A percentile compares a stretch with the other conserved stretches of the same genome.
phyloP scores from a whole-genome alignment of 179 eudicot species.

The Gypsophila paniculata region DNA sequence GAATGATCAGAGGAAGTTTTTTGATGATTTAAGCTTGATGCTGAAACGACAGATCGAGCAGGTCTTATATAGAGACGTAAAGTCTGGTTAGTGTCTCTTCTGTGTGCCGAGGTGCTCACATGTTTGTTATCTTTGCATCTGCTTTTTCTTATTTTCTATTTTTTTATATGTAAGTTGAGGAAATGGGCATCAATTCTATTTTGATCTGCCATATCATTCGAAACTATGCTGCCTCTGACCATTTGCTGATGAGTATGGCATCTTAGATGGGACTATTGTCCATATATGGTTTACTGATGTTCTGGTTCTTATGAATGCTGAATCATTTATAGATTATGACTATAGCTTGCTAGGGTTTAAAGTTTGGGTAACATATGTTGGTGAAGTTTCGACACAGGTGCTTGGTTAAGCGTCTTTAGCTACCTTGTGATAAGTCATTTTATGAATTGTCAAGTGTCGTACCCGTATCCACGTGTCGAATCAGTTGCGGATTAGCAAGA shows the following conservation, averaged over 20 bases:
- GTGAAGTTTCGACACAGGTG: neutral
- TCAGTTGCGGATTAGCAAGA: too few relatives aligned
- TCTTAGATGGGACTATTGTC: neutral
- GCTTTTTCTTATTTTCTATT: neutral
- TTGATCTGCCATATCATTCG: neutral
- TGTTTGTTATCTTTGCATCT: constrained; percentile 21
- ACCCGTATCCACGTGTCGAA: too few relatives aligned
- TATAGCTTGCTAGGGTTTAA: neutral
- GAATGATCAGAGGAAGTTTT: constrained; percentile 6
- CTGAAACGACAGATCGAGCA: constrained; percentile 8
- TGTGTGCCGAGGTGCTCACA: constrained; percentile 6
- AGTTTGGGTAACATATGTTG: neutral
- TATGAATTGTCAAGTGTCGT: too few relatives aligned
- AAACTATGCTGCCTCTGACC: constrained; percentile 2
- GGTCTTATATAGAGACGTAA: constrained; percentile 25
- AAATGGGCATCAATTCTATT: constrained; percentile 17
- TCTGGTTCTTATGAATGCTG: neutral
- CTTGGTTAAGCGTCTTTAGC: too few relatives aligned
- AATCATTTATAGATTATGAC: neutral
- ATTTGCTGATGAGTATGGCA: neutral
- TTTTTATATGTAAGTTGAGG: neutral
- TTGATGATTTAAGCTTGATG: constrained; percentile 23
- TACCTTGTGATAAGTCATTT: too few relatives aligned
- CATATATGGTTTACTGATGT: neutral
- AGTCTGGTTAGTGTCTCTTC: neutral